phyloP scores from a whole-genome alignment of 495 filamentous ascomycete genomes.

The Parachaetomium inaequale region DNA sequence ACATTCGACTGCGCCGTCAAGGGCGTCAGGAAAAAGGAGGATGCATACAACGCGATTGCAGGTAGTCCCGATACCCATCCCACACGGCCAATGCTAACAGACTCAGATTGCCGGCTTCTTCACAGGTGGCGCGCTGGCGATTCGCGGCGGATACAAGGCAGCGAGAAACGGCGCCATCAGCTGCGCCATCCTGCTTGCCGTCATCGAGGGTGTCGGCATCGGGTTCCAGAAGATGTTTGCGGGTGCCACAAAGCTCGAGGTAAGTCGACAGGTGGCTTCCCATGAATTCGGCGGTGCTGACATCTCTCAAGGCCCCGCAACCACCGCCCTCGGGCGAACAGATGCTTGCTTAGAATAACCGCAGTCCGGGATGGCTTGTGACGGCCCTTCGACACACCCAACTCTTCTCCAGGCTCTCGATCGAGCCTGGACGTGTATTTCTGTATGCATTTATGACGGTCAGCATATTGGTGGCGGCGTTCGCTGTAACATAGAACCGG shows the following conservation, averaged over 20 bases:
- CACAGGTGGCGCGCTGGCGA: slow-evolving; percentile 85
- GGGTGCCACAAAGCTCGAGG: slow-evolving; percentile 81
- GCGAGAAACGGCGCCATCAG: slow-evolving; percentile 92
- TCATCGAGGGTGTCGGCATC: slow-evolving; percentile 97
- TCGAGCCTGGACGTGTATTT: slow-evolving; percentile 31
- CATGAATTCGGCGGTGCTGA: neutral
- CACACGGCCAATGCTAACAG: neutral
- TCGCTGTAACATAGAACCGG: slow-evolving; percentile 42
- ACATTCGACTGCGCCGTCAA: slow-evolving; percentile 98
- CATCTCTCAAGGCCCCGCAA: slow-evolving; percentile 31
- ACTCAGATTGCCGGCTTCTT: slow-evolving; percentile 83
- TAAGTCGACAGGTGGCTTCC: slow-evolving; percentile 28
- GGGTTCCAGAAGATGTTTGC: slow-evolving; percentile 97
- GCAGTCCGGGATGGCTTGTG: neutral
- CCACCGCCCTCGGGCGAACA: slow-evolving; percentile 38
- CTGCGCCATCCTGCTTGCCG: slow-evolving; percentile 86
- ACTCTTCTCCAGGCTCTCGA: slow-evolving; percentile 35
- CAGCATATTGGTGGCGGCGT: slow-evolving; percentile 36
- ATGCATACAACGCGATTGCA: slow-evolving; percentile 87
- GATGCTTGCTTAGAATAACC: slow-evolving; percentile 34
- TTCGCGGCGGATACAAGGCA: slow-evolving; percentile 84
- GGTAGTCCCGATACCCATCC: neutral
- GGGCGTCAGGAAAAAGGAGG: slow-evolving; percentile 92
- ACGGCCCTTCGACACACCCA: slow-evolving; percentile 31
- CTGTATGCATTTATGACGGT: slow-evolving; percentile 36